Conservation (phyloP, 768 basidiomycete genomes). For the Exidia glandulosa region DNA sequence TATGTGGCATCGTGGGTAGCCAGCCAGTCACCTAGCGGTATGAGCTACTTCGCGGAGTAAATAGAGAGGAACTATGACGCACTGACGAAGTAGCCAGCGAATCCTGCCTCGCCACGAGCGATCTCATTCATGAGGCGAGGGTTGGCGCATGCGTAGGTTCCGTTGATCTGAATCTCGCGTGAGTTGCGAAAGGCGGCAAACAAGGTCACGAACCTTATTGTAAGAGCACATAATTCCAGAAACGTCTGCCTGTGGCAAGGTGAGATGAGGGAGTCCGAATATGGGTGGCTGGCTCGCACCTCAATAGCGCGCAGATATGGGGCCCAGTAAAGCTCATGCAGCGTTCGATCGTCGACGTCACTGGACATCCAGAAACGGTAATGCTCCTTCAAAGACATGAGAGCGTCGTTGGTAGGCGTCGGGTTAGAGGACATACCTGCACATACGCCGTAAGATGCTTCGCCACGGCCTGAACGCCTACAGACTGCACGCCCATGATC, state of each 20-base stretch:
- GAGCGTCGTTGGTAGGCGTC: background rate
- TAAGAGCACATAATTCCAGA: background rate
- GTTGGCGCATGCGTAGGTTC: conserved; percentile 67
- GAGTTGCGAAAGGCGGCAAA: no score
- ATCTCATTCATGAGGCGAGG: conserved; percentile 59
- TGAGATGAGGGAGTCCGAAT: background rate
- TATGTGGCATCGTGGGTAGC: background rate
- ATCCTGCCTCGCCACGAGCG: conserved; percentile 62
- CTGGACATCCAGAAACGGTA: background rate
- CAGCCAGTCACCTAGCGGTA: background rate
- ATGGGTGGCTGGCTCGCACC: conserved; percentile 17
- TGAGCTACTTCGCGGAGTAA: no score
- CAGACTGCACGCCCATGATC: conserved; percentile 65
- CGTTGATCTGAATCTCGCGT: background rate
- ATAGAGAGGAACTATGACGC: background rate
- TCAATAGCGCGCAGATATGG: conserved; percentile 69
- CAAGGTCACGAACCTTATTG: no score
- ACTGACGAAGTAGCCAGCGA: conserved; percentile 18
- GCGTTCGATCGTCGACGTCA: conserved; percentile 66
- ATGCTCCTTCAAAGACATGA: background rate
- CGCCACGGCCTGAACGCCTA: conserved; percentile 77
- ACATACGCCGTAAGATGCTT: conserved; percentile 41
- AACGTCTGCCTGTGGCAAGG: background rate
- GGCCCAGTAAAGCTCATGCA: conserved; percentile 64
- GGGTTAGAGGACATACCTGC: background rate